These are phyloP conservation scores for Astrothelium subdiscretum DNA, from an alignment of 495 filamentous ascomycete genomes.

Conservation along the genomic window DNA sequence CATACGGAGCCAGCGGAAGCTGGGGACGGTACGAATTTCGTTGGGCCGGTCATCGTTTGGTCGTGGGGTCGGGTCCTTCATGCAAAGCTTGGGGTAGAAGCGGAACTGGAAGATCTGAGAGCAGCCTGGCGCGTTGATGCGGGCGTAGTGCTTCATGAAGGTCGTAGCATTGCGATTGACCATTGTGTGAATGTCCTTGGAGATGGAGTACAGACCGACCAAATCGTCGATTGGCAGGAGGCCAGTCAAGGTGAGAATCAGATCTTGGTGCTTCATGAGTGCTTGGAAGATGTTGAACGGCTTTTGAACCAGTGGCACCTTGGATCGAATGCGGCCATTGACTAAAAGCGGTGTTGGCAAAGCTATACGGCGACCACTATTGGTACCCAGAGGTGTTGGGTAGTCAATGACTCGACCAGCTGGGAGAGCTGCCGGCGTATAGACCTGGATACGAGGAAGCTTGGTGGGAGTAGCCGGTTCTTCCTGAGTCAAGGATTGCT, in stretches of 20 bases:
- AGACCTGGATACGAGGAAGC: neutral
- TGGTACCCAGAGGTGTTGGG: neutral
- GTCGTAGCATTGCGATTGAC: constrained; percentile 34
- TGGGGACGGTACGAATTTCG: constrained; percentile 30
- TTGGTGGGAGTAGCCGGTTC: constrained; percentile 3
- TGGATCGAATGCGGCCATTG: constrained; percentile 2
- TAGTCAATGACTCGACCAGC: neutral
- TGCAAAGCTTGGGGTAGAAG: constrained; percentile 41
- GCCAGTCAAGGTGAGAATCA: constrained; percentile 39
- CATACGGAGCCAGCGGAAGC: constrained; percentile 43
- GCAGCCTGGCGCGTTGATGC: constrained; percentile 33
- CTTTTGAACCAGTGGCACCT: neutral
- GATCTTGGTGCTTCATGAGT: constrained; percentile 36
- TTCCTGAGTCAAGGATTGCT: constrained; percentile 14
- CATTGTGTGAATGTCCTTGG: constrained; percentile 42
- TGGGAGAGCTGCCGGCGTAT: neutral
- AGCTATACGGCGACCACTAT: neutral
- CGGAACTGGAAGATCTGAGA: constrained; percentile 38
- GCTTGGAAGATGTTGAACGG: constrained; percentile 41
- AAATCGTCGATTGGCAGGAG: constrained; percentile 39
- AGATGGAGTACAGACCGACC: constrained; percentile 45
- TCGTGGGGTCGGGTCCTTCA: constrained; percentile 34
- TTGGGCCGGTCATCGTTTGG: constrained; percentile 11
- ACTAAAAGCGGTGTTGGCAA: constrained; percentile 2
- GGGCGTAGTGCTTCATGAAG: constrained; percentile 33